Evolutionary conservation across 1,284 basidiomycete species (phyloP), one percentile per base, ranked within the genome.

Genomic region (Cryptococcus floricola): DNA sequence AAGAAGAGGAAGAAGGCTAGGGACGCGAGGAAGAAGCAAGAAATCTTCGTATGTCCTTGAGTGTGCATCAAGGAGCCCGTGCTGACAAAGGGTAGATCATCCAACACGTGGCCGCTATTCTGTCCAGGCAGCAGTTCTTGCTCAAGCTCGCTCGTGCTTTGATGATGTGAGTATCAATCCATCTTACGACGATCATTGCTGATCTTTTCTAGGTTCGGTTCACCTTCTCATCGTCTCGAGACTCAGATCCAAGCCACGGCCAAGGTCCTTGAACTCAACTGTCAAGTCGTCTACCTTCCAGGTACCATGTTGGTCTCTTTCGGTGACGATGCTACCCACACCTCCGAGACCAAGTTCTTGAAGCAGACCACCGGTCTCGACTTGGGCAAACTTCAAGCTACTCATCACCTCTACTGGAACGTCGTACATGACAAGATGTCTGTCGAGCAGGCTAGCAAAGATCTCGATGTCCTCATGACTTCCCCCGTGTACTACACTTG

Each of bases 81-180:
- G 37, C 34, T 39, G 8, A 53, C 37, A 41, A 13, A 19, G 23
- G 38, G 14, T 50, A 89, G 87, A 93, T 94, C 63, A 92, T 91
- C 39, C 87, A 87, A 65, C 91, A 94, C 68, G 88, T 94, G 19
- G 91, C 91, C 2, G 86, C 88, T 56, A 87, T 94, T 62, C 81
- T 94, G 48, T 85, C 87, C 66, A 83, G 93, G 18, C 91, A 95
- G 73, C 88, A 93, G 63, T 95, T 95, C 77, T 81, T 96, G 57
- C 79, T 94, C 72, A 95, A 95, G 79, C 83, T 95, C 41, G 84
- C 88, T 16, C 83, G 91, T 46, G 86, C 90, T 8, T 84, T 96
- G 80, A 94, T 95, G 90, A 93, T 93, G 90, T 76, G 41, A 56
- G 71, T 62, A 31, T 23, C 6, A 23, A 42, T 14, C 28, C 7